Conservation (phyloP, 2,329 filamentous ascomycete genomes). For the Colletotrichum godetiae region DNA sequence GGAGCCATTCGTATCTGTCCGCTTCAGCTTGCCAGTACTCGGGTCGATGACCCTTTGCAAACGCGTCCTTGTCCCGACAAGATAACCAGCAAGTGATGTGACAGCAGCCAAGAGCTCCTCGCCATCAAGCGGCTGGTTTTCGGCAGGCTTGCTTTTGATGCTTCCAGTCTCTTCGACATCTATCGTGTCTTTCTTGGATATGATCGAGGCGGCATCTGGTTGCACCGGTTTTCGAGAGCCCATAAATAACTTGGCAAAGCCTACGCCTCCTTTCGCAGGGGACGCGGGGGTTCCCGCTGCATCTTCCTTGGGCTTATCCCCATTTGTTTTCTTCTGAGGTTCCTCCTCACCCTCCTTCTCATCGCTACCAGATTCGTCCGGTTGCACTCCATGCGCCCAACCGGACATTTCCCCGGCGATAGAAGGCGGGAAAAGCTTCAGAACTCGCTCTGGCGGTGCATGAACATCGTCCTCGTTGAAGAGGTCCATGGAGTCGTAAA, state of each 20-base stretch:
- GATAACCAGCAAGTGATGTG: slow-evolving; percentile 84
- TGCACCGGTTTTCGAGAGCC: slow-evolving; percentile 56
- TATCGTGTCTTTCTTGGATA: slow-evolving; percentile 63
- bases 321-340: slow-evolving; percentile 46
- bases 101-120: slow-evolving; percentile 88
- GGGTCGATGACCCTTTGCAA: slow-evolving; percentile 72
- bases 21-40: slow-evolving; percentile 70
- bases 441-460: slow-evolving; percentile 88
- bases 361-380: slow-evolving; percentile 58
- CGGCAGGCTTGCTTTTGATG: slow-evolving; percentile 55
- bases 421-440: slow-evolving; percentile 82
- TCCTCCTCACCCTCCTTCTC: slow-evolving; percentile 44
- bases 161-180: slow-evolving; percentile 68
- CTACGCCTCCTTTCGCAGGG: slow-evolving; percentile 51
- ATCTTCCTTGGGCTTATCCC: slow-evolving; percentile 44
- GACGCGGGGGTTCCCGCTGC: slow-evolving; percentile 42
- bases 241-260: slow-evolving; percentile 67
- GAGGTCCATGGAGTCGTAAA: slow-evolving; percentile 86
- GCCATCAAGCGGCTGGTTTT: slow-evolving; percentile 73
- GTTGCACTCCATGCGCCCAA: slow-evolving; percentile 53
- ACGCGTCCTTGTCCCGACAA: slow-evolving; percentile 83
- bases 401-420: slow-evolving; percentile 86
- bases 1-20: slow-evolving; percentile 55
- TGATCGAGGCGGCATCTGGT: slow-evolving; percentile 69
- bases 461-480: slow-evolving; percentile 87